These are phyloP conservation scores for Sporothrix inflata DNA, from an alignment of 2,329 filamentous ascomycete species.

Conservation along the genomic window DNA sequence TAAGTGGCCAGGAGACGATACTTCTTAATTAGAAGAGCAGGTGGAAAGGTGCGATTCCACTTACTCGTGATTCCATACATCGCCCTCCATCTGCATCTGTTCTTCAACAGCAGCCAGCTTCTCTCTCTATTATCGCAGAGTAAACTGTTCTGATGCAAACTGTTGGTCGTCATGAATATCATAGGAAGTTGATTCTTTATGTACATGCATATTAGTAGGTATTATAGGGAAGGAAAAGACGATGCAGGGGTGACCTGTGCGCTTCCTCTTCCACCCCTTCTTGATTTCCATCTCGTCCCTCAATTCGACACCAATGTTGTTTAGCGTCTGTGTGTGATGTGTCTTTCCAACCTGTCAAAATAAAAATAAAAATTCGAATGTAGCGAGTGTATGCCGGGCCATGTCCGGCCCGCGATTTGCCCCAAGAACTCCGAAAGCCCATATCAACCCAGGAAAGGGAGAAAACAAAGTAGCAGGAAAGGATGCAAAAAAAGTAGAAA, in stretches of 20 bases:
- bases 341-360: conserved; percentile 31
- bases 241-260: neutral
- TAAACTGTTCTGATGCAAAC: neutral
- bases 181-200: conserved; percentile 34
- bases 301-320: conserved; percentile 17
- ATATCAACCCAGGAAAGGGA: conserved; percentile 39
- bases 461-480: neutral
- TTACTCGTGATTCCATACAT: neutral
- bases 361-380: conserved; percentile 49
- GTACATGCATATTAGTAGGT: conserved; percentile 46
- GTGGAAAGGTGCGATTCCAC: neutral
- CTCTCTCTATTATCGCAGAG: neutral
- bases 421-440: conserved; percentile 52
- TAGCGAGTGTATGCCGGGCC: conserved; percentile 44
- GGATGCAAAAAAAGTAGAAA: neutral
- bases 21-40: neutral
- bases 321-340: conserved; percentile 17
- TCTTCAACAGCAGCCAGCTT: neutral
- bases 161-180: neutral
- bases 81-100: neutral
- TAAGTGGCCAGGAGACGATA: conserved; percentile 30
- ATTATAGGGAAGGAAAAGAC: conserved; percentile 42
- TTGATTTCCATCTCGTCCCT: conserved; percentile 18
- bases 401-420: conserved; percentile 45
- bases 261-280: neutral